A percentile compares a stretch with the other conserved stretches of the same genome.
phyloP scores from a whole-genome alignment of 495 filamentous ascomycete genomes.

The Pyrenopolyporus hunteri region DNA sequence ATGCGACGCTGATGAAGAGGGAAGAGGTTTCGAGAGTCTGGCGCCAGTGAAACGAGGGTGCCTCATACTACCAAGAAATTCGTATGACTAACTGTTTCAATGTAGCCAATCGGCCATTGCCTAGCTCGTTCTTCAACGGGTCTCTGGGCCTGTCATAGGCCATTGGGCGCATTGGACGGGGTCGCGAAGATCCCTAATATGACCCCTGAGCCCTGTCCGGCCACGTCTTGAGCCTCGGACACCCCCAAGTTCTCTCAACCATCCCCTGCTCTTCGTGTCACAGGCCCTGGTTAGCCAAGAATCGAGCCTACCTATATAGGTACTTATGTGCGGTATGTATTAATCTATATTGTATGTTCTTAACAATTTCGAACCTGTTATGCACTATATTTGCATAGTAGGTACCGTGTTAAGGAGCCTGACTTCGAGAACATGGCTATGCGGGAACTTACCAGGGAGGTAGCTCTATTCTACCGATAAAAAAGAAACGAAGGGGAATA shows the following conservation, averaged over 20 bases:
- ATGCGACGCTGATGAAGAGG: slow-evolving; percentile 38
- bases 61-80: too few relatives aligned
- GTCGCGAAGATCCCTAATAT: slow-evolving; percentile 22
- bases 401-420: too few relatives aligned
- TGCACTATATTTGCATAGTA: too few relatives aligned
- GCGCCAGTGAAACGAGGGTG: slow-evolving; percentile 25
- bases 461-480: too few relatives aligned
- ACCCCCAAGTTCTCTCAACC: slow-evolving; percentile 2
- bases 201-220: slow-evolving; percentile 17
- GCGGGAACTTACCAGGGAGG: too few relatives aligned
- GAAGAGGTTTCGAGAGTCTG: slow-evolving; percentile 35
- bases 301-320: neutral
- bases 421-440: too few relatives aligned
- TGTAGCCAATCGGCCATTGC: slow-evolving; percentile 14
- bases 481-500: too few relatives aligned
- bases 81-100: slow-evolving; percentile 5
- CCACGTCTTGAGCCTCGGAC: slow-evolving; percentile 22
- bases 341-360: too few relatives aligned
- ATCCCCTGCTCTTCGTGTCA: slow-evolving; percentile 8
- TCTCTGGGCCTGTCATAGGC: neutral
- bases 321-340: too few relatives aligned
- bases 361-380: too few relatives aligned
- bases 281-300: slow-evolving; percentile 24
- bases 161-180: neutral
- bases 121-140: neutral